phyloP scores from a whole-genome alignment of 2,329 filamentous ascomycete species.

The Ambrosiella xylebori region DNA sequence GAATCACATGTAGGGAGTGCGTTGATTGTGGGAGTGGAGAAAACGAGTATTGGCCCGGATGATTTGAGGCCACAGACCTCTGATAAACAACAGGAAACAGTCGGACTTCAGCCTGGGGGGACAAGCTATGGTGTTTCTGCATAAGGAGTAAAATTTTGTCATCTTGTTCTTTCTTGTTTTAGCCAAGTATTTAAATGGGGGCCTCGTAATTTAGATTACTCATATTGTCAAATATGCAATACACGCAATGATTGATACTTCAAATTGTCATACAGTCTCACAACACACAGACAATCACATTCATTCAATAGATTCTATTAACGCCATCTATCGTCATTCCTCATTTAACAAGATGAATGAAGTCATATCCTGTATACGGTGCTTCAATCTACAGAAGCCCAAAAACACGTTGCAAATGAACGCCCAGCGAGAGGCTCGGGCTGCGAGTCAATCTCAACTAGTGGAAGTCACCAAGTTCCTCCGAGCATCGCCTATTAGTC shows the following conservation, averaged over 20 bases:
- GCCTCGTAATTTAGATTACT: not conserved
- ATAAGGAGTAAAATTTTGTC: not conserved
- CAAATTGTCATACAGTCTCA: not conserved
- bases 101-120: not conserved
- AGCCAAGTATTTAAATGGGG: not conserved
- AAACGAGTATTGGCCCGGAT: not conserved
- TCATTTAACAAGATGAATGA: not conserved
- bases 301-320: slow-evolving; percentile 4
- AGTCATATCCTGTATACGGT: not conserved
- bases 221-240: not conserved
- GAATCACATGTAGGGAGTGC: not conserved
- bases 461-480: not conserved
- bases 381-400: not conserved
- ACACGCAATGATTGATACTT: not conserved
- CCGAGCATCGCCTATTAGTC: slow-evolving; percentile 3
- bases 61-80: not conserved
- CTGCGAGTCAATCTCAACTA: not conserved
- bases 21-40: not conserved
- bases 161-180: not conserved
- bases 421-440: slow-evolving; percentile 1
- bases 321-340: slow-evolving; percentile 1
- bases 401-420: not conserved
- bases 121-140: not conserved
- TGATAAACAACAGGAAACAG: not conserved
- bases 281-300: not conserved